Percentiles rank a stretch among this genome's conserved stretches.
Conservation (phyloP, 2,329 filamentous ascomycete genomes). For the Botrytis aclada region DNA sequence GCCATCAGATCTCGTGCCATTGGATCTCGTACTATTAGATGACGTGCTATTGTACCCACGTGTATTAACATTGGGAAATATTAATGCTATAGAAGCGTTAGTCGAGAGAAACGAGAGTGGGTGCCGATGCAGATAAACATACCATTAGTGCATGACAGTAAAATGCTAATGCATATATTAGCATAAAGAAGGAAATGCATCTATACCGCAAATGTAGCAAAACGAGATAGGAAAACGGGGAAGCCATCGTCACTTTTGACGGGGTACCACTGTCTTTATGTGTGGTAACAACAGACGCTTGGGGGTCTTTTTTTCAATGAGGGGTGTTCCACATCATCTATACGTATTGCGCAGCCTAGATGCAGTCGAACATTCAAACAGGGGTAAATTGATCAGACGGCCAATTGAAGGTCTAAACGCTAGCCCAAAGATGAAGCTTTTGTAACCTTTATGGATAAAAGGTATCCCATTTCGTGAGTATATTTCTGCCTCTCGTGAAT, state of each 20-base stretch:
- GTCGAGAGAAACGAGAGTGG: not conserved
- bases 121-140: not conserved
- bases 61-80: not conserved
- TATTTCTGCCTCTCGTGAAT: not conserved
- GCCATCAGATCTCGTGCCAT: not conserved
- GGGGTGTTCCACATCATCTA: not conserved
- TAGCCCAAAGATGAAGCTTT: not conserved
- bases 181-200: slow-evolving; percentile 6
- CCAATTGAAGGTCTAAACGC: not conserved
- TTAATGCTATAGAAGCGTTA: not conserved
- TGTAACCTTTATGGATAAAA: not conserved
- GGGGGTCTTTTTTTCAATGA: not conserved
- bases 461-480: not conserved
- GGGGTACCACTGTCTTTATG: slow-evolving; percentile 10
- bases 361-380: not conserved
- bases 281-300: not conserved
- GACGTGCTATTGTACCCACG: not conserved
- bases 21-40: not conserved
- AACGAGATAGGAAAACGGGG: not conserved
- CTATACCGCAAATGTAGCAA: not conserved
- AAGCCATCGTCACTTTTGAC: not conserved
- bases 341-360: not conserved
- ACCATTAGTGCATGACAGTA: slow-evolving; percentile 16
- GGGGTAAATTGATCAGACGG: not conserved
- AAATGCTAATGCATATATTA: slow-evolving; percentile 4